phyloP scores from a whole-genome alignment of 1,284 basidiomycete genomes.

The Ustanciosporium gigantosporum region DNA sequence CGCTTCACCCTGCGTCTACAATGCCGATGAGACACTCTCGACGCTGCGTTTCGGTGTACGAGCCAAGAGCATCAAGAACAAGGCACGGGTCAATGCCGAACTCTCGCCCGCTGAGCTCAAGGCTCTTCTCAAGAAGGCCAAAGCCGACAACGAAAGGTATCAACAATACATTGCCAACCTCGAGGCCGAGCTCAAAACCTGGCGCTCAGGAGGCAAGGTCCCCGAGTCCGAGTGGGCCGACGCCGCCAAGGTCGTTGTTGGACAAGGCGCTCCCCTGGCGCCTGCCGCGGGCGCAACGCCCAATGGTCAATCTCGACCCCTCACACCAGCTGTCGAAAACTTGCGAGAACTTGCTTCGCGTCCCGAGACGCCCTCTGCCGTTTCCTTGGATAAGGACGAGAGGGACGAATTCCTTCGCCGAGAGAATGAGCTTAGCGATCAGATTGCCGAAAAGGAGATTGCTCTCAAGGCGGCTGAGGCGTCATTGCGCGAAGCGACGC shows the following conservation, averaged over 20 bases:
- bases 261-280: constrained; percentile 43
- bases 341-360: constrained; percentile 68
- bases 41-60: constrained; percentile 92
- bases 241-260: constrained; percentile 67
- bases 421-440: constrained; percentile 95
- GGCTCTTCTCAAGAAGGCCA: constrained; percentile 83
- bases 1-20: constrained; percentile 95
- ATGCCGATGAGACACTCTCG: constrained; percentile 93
- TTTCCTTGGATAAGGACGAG: constrained; percentile 91
- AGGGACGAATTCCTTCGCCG: constrained; percentile 92
- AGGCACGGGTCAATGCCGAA: constrained; percentile 96
- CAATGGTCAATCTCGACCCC: constrained; percentile 62
- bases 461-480: constrained; percentile 44
- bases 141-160: constrained; percentile 79
- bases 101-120: constrained; percentile 96
- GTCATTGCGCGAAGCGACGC: constrained; percentile 65
- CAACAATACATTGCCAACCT: constrained; percentile 85
- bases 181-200: constrained; percentile 86
- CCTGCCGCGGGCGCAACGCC: constrained; percentile 47
- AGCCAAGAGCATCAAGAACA: constrained; percentile 99
- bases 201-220: constrained; percentile 86
- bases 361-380: constrained; percentile 70
- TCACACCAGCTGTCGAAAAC: constrained; percentile 78
- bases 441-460: constrained; percentile 77
- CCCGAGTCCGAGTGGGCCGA: constrained; percentile 82